phyloP scores from a whole-genome alignment of 371 early-diverging fungal species.

The Mortierella sp. region DNA sequence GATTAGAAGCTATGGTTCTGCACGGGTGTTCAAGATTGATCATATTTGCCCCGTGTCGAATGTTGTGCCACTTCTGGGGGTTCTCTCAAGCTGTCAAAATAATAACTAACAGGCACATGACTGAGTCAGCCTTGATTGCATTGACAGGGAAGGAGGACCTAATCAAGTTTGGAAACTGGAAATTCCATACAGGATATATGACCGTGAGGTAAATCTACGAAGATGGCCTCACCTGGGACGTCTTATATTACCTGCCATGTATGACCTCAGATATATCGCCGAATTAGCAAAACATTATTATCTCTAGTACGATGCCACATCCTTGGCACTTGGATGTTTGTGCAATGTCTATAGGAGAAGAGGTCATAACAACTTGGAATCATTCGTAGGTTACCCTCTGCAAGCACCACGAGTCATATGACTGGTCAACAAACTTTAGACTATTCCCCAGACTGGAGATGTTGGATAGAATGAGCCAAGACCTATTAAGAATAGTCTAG shows the following conservation, averaged over 20 bases:
- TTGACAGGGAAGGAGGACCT: background rate
- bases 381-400: background rate
- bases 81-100: background rate
- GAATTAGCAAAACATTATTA: background rate
- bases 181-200: background rate
- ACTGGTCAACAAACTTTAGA: no score
- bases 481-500: no score
- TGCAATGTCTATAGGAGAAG: background rate
- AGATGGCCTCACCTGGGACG: slow-evolving; percentile 10
- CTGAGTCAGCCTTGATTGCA: background rate
- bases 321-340: slow-evolving; percentile 11
- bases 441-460: no score
- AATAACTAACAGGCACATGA: background rate
- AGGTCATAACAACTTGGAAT: background rate
- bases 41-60: background rate
- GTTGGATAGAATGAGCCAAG: no score
- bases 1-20: background rate
- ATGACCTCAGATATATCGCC: background rate
- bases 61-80: slow-evolving; percentile 1
- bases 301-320: background rate
- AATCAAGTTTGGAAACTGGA: background rate
- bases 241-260: background rate
- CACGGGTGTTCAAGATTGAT: slow-evolving; percentile 11
- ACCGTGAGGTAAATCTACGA: background rate
- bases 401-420: background rate